phyloP scores from a whole-genome alignment of 1,139 yeast species.

The Meyerozyma elateridarum region DNA sequence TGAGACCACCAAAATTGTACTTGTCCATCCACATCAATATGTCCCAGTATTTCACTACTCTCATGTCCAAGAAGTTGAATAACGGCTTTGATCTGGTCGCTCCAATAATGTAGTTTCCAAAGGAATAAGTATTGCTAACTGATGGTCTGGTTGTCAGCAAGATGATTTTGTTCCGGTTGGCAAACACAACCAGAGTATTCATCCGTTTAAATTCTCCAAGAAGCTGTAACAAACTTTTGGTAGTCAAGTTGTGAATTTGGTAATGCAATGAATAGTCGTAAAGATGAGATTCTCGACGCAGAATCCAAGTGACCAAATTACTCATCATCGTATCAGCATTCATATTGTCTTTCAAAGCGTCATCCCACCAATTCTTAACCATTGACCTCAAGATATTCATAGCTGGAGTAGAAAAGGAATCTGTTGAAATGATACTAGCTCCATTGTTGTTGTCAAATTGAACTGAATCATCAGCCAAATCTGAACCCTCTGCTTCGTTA shows the following conservation, averaged over 20 bases:
- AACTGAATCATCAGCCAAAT: conserved; percentile 56
- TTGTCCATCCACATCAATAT: conserved; percentile 91
- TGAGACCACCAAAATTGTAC: conserved; percentile 80
- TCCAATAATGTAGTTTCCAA: conserved; percentile 81
- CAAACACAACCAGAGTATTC: conserved; percentile 77
- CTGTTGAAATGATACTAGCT: conserved; percentile 59
- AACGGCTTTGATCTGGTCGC: conserved; percentile 77
- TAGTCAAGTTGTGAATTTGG: conserved; percentile 82
- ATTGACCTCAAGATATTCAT: conserved; percentile 63
- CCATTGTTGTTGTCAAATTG: conserved; percentile 39
- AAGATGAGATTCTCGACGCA: conserved; percentile 63
- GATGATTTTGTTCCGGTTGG: conserved; percentile 71
- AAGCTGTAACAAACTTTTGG: conserved; percentile 77
- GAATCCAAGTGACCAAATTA: conserved; percentile 83
- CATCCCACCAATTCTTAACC: conserved; percentile 94
- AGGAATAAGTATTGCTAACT: conserved; percentile 88
- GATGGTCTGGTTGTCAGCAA: conserved; percentile 71
- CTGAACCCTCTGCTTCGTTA: conserved; percentile 89
- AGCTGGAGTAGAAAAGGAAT: conserved; percentile 77
- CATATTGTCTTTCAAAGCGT: conserved; percentile 62
- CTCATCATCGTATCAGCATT: conserved; percentile 87
- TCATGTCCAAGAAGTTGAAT: conserved; percentile 76
- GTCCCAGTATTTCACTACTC: conserved; percentile 83
- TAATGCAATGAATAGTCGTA: conserved; percentile 79
- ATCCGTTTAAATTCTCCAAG: conserved; percentile 74